Evolutionary conservation across 2,329 filamentous ascomycete species (phyloP).

Genomic region (Trichoderma gracile): DNA sequence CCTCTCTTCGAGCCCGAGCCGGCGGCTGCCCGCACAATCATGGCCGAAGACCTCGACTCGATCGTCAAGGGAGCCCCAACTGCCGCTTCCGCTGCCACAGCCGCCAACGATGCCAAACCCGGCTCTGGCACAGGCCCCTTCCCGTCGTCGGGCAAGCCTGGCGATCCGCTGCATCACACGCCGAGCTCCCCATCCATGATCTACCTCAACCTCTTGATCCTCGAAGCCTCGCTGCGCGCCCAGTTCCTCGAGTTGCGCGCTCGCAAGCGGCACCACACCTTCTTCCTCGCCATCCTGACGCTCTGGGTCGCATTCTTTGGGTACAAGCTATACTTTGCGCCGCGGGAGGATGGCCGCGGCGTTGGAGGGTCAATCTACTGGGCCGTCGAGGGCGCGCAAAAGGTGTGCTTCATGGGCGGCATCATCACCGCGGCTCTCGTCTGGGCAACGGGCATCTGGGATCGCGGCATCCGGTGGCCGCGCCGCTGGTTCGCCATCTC

Average conservation of each 20-base stretch:
- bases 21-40: slow-evolving; percentile 36
- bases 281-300: slow-evolving; percentile 79
- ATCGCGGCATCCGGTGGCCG: slow-evolving; percentile 91
- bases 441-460: slow-evolving; percentile 96
- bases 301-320: slow-evolving; percentile 82
- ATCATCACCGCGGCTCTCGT: slow-evolving; percentile 83
- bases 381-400: slow-evolving; percentile 87
- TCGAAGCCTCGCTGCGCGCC: slow-evolving; percentile 88
- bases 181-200: slow-evolving; percentile 95
- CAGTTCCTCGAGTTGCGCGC: slow-evolving; percentile 91
- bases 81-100: slow-evolving; percentile 54
- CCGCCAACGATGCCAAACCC: slow-evolving; percentile 50
- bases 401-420: slow-evolving; percentile 87
- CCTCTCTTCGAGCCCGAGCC: neutral
- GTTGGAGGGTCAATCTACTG: slow-evolving; percentile 95
- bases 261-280: slow-evolving; percentile 85
- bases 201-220: slow-evolving; percentile 95
- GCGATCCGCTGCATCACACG: slow-evolving; percentile 75
- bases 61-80: slow-evolving; percentile 87
- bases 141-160: slow-evolving; percentile 47
- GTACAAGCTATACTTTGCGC: slow-evolving; percentile 90
- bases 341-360: slow-evolving; percentile 89
- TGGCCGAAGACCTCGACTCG: slow-evolving; percentile 75
- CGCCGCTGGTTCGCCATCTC: slow-evolving; percentile 85
- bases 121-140: slow-evolving; percentile 47